Evolutionary conservation across 495 filamentous ascomycete genomes (phyloP).

Genomic region (Chaetomidium leptoderma): DNA sequence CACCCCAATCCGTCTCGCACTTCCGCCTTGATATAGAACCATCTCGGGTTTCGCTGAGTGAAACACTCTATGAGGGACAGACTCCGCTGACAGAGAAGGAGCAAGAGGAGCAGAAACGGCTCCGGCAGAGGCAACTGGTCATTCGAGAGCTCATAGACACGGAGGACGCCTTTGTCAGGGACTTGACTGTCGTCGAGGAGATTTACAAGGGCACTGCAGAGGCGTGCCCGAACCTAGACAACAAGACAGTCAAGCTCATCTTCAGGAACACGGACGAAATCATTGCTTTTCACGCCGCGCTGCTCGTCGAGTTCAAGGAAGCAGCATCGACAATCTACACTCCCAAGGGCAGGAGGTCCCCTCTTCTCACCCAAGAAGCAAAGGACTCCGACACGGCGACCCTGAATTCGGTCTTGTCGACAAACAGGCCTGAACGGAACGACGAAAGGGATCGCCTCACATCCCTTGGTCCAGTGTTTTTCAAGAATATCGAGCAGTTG

Average conservation of each 20-base stretch:
- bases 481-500: conserved; percentile 66
- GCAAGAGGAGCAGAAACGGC: conserved; percentile 43
- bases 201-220: conserved; percentile 95
- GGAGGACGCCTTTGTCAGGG: conserved; percentile 76
- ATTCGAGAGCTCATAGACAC: conserved; percentile 92
- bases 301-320: conserved; percentile 72
- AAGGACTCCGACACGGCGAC: conserved; percentile 35
- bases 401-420: conserved; percentile 24
- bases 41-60: conserved; percentile 18
- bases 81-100: conserved; percentile 26
- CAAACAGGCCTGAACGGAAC: conserved; percentile 34
- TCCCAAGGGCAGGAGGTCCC: conserved; percentile 44
- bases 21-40: conserved; percentile 35
- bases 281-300: conserved; percentile 71
- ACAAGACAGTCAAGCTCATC: conserved; percentile 77
- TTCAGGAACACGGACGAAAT: conserved; percentile 90
- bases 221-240: conserved; percentile 70
- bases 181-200: conserved; percentile 94
- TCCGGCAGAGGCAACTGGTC: conserved; percentile 63
- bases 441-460: conserved; percentile 67
- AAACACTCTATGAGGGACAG: conserved; percentile 17
- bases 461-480: conserved; percentile 73
- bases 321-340: conserved; percentile 70
- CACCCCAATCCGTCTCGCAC: conserved; percentile 35
- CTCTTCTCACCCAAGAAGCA: conserved; percentile 28